Evolutionary conservation across 495 filamentous ascomycete genomes (phyloP).

Genomic region (Neurospora sp.): DNA sequence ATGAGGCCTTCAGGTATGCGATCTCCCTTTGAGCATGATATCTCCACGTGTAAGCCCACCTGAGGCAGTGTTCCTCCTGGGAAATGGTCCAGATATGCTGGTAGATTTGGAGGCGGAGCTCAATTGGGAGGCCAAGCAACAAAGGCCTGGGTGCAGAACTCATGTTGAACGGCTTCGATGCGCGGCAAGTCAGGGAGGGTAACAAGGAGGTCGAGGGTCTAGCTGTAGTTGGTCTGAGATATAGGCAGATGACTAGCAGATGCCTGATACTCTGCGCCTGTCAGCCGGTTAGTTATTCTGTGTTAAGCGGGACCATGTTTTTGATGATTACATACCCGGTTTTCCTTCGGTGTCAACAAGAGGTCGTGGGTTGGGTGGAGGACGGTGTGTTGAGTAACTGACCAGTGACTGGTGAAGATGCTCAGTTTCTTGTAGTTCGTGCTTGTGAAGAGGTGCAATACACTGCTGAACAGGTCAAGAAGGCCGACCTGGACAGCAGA

Average conservation of each 20-base stretch:
- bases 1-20: neutral
- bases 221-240: neutral
- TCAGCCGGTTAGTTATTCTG: neutral
- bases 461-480: too few species aligned
- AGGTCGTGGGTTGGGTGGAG: too few species aligned
- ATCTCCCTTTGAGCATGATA: neutral
- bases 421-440: too few species aligned
- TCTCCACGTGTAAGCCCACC: neutral
- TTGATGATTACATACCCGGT: neutral
- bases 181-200: neutral
- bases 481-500: too few species aligned
- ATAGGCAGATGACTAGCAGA: neutral
- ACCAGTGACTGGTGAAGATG: too few species aligned
- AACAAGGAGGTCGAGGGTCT: neutral
- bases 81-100: neutral
- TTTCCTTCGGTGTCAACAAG: neutral
- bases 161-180: neutral
- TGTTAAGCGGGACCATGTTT: neutral
- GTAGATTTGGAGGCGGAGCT: neutral
- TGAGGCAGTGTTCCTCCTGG: neutral
- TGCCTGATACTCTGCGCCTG: neutral
- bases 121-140: neutral
- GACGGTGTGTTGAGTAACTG: too few species aligned
- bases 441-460: too few species aligned
- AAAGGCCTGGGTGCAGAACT: neutral